Base-by-base conservation (phyloP, 768 basidiomycete genomes). In the Lyophyllum shimeji region DNA sequence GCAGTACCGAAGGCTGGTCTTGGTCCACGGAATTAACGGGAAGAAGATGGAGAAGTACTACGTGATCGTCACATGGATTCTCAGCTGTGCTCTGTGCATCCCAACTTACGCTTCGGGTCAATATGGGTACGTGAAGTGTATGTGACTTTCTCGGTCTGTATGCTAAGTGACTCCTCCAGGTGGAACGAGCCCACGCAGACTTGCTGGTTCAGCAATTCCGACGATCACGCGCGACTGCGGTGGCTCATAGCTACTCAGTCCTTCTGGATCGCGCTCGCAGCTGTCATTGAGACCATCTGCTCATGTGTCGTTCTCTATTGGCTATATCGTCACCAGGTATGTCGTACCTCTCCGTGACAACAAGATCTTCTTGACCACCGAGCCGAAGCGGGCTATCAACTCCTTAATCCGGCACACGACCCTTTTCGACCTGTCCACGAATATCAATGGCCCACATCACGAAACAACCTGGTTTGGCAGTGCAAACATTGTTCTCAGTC, bases 1-100 rank as follows among this genome's bases (percentile, higher is more conserved):
- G 7, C 3, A 2, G 25, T 17, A 24, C 29, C 46, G 25, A 25
- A 67, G 68, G 34, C 42, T 69, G 11, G 66, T 69, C n/a, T 50
- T 69, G 17, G 64, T 66, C 13, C 60, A 64, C 46, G 54, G 61
- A 11, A 52, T 65, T 8, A 66, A 69, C 51, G 68, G 68, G 2
- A 62, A 60, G 15, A 53, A n/a, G 42, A 47, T 69, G 56, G 68
- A 69, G 47, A 67, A 67, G 45, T 69, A 65, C 49, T 69, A 69
- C 45, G 15, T 68, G 9, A 46, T 63, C 21, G 59, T 44, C 34
- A 60, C 63, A 1, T 40, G 54, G 1, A 11, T 68, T 2, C 43
- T 67, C 3, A 61, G 61, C 23, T 15, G 60, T 6, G 54, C 50
- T 1, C 53, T 65, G 13, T 64, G 51, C 21, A 53, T 69, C 37